Evolutionary conservation across 176 grass and related monocot genomes (phyloP), one percentile per base, ranked within the genome.

Genomic region (Saccharum spontaneum): DNA sequence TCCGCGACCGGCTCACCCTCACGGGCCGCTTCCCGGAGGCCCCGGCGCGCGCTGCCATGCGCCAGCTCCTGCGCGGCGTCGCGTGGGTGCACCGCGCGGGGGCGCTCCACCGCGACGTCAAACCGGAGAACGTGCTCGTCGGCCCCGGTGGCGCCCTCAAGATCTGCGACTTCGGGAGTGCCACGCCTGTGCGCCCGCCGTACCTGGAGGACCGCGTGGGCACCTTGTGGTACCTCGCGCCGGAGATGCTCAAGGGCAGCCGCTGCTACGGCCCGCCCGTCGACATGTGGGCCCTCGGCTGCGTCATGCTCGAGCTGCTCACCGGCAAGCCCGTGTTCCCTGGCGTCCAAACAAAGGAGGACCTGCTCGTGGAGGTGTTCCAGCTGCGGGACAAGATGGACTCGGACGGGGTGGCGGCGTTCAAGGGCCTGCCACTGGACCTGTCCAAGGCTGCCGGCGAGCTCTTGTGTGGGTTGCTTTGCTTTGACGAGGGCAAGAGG

Each of bases 401-500:
- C 6, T 8, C 23, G 43, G 23, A 30, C 2, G 71, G 43, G 2
- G 14, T 30, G 13, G 43, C 12, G 40, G 80, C 48, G 70, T 48
- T 86, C n/a, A 52, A 69, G 71, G 71, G 71, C 23, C 24, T 73
- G 70, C 69, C 69, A 8, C 13, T 2, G 1, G 41, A 43, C 13
- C 60, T 90, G 50, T 81, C 82, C 3, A 16, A 14, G 31, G 76
- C 75, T 10, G 79, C 69, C 66, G 81, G 54, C 34, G 84, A 87
- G 49, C 71, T 67, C 71, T 67, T 90, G 45, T 86, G 72, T 39
- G 84, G 86, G 22, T 67, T 90, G 46, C 76, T 90, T 0, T 84
- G 79, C 22, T 79, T 79, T 36, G 82, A 86, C 17, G 39, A 67
- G 24, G 67, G 55, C 0, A 79, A 73, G 6, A 73, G 41, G 43